Evolutionary conservation across 2,329 filamentous ascomycete species (phyloP), one percentile per base, ranked within the genome.

Genomic region (Cercospora beticola): DNA sequence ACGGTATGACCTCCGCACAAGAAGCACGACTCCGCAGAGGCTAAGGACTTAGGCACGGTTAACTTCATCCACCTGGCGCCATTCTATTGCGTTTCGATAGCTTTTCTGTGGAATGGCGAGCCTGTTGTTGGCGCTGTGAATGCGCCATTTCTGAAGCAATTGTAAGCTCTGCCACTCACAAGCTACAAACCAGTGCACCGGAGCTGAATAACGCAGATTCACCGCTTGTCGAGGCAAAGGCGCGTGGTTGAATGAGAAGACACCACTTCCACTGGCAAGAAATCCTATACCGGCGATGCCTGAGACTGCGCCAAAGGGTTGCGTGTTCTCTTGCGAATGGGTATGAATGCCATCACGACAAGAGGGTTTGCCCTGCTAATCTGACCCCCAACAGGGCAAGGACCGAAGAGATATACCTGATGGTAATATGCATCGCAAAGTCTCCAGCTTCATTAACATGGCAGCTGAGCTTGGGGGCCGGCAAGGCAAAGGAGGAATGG

Each of bases 11-110:
- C 26, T 28, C 1, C 16, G 10, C 33, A 14, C 21, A 43, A 21
- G n/a, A 56, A 30, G 21, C 52, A 33, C 46, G 21, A 28, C 18
- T 46, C 23, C 26, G 28, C 5, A 26, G 14, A 64, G n/a, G 52
- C 62, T 64, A 31, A 64, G 2, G 1, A 3, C 2, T 16, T 30
- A 84, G 83, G 85, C 54, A 93, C 91, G 3, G 90, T 93, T 68
- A 93, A 93, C 82, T 93, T 91, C 81, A 92, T 90, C 31, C 91
- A 93, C 78, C 84, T 92, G 5, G 92, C 92, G 76, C 90, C 90
- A 68, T 92, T 92, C 88, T 93, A 92, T 81, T 93, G 91, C 78
- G 89, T 93, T 54, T 92, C 89, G 40, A 92, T 93, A 74, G 90
- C 85, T 60, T 89, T 93, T 75, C 82, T 90, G 26, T 76, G 91